Evolutionary conservation across 441 rosid species (phyloP).

Genomic region (Populus hybrid): DNA sequence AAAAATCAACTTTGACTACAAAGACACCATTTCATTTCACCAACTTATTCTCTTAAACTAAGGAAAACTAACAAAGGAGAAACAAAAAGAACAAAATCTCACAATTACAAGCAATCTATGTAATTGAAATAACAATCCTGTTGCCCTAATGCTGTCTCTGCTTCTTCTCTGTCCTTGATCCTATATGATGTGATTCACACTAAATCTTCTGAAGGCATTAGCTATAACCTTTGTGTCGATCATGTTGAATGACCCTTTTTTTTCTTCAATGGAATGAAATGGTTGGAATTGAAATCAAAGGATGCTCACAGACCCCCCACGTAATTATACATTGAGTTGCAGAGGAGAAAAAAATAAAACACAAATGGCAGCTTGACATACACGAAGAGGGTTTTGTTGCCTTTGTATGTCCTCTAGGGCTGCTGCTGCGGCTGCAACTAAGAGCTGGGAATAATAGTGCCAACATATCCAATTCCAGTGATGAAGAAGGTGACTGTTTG

Average conservation of each 20-base stretch:
- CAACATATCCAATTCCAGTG: conserved; percentile 84
- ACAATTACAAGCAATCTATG: conserved; percentile 34
- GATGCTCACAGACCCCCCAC: conserved; percentile 19
- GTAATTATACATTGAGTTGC: conserved; percentile 19
- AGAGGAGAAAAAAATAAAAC: conserved; percentile 7
- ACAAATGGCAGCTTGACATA: conserved; percentile 9
- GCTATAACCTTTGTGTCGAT: conserved; percentile 15
- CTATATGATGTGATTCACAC: conserved; percentile 17
- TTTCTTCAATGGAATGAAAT: conserved; percentile 17
- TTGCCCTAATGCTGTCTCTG: conserved; percentile 23
- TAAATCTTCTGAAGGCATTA: conserved; percentile 6
- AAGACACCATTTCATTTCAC: conserved; percentile 26
- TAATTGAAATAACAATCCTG: conserved; percentile 20
- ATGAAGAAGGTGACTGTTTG: conserved; percentile 83
- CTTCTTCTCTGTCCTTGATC: conserved; percentile 19
- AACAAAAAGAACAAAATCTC: conserved; percentile 12
- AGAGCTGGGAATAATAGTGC: conserved; percentile 50
- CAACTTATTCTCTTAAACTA: conserved; percentile 25
- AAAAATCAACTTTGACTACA: conserved; percentile 31
- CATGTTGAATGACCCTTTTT: conserved; percentile 24
- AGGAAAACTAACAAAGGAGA: conserved; percentile 22
- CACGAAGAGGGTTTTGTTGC: not conserved
- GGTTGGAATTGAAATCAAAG: conserved; percentile 24
- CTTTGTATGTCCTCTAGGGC: not conserved
- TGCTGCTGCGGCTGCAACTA: not conserved